Evolutionary conservation across 148 eudicot genomes (phyloP).

Genomic region (Agrostemma githago): DNA sequence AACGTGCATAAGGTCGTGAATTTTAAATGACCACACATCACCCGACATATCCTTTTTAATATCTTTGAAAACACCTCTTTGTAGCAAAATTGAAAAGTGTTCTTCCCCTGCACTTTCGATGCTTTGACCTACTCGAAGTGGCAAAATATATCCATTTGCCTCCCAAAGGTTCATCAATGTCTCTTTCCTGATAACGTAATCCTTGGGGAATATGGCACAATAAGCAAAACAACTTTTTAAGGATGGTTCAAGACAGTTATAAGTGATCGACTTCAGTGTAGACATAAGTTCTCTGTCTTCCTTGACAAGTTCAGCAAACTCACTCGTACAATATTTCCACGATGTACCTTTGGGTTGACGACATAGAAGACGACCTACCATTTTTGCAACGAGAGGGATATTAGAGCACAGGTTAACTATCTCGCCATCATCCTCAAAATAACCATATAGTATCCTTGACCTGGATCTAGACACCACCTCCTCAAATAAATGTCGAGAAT

Average conservation of each 20-base stretch:
- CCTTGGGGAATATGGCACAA: slow-evolving; percentile 19
- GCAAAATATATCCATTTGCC: not conserved
- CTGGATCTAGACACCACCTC: slow-evolving; percentile 21
- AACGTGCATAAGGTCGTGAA: not conserved
- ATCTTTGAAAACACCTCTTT: not conserved
- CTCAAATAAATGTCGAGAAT: slow-evolving; percentile 31
- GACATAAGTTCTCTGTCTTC: slow-evolving; percentile 8
- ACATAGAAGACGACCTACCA: slow-evolving; percentile 18
- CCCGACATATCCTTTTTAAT: not conserved
- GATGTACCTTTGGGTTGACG: slow-evolving; percentile 1
- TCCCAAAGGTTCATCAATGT: not conserved
- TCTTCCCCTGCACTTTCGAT: not conserved
- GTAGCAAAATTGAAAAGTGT: not conserved
- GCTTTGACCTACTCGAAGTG: not conserved
- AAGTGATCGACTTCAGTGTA: slow-evolving; percentile 14
- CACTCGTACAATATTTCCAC: slow-evolving; percentile 4
- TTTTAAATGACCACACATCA: not conserved
- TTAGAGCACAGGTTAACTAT: slow-evolving; percentile 22
- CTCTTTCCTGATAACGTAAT: not conserved
- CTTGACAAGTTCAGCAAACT: slow-evolving; percentile 2
- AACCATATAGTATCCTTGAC: not conserved
- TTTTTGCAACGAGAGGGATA: not conserved
- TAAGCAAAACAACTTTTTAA: slow-evolving; percentile 17
- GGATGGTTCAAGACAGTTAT: slow-evolving; percentile 3
- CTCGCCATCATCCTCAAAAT: slow-evolving; percentile 15